These are phyloP conservation scores for Myxozyma neotropica DNA, from an alignment of 805 yeast genomes.

Conservation along the genomic window DNA sequence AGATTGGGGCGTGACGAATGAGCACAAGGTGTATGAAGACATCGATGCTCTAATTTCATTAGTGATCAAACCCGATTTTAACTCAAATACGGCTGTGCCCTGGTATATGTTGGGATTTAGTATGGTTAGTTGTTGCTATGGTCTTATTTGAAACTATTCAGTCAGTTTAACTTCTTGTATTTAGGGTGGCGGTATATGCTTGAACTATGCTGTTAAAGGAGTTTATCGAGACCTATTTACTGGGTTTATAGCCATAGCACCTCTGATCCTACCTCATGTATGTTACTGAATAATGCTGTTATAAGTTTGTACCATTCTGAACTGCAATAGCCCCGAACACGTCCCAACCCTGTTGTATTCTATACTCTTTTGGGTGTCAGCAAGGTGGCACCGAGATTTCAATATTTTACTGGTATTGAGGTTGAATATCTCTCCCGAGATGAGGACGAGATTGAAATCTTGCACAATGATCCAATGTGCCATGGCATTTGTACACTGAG, in stretches of 20 bases:
- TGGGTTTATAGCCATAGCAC: conserved; percentile 43
- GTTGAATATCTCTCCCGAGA: conserved; percentile 40
- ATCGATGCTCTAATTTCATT: conserved; percentile 40
- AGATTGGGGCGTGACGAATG: conserved; percentile 43
- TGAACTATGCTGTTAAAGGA: conserved; percentile 45
- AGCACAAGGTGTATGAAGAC: conserved; percentile 40
- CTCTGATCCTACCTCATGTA: conserved; percentile 39
- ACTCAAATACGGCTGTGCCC: conserved; percentile 7
- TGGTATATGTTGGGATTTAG: conserved; percentile 31
- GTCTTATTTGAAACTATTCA: too few species aligned
- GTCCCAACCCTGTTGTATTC: conserved; percentile 37
- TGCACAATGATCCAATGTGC: conserved; percentile 38
- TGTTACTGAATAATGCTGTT: neutral
- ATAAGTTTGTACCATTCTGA: neutral
- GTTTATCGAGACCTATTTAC: conserved; percentile 39
- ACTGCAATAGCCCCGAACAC: conserved; percentile 18
- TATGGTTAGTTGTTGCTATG: conserved; percentile 25
- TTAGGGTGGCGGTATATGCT: conserved; percentile 45
- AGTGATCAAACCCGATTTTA: conserved; percentile 16
- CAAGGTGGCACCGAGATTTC: conserved; percentile 38
- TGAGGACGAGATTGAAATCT: conserved; percentile 32
- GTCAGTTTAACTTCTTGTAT: neutral
- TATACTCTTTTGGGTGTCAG: conserved; percentile 38
- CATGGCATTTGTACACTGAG: conserved; percentile 39
- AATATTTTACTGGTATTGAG: conserved; percentile 35